Evolutionary conservation across 495 filamentous ascomycete species (phyloP).

Genomic region (Aspergillus bertholletiae): DNA sequence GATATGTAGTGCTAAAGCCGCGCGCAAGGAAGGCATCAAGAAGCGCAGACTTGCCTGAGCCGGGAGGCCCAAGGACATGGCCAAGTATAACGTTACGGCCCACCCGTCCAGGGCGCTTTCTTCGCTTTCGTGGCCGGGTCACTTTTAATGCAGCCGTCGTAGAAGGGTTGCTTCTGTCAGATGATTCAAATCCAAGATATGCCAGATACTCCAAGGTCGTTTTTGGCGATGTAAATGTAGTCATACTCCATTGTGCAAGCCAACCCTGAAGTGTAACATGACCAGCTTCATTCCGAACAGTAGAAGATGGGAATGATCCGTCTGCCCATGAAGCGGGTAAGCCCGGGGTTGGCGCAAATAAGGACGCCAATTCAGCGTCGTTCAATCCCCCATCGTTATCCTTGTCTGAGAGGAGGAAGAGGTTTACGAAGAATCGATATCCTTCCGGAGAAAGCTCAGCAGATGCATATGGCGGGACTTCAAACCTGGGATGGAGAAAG

Average conservation of each 20-base stretch:
- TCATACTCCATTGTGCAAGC: constrained; percentile 99
- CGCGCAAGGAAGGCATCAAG: constrained; percentile 88
- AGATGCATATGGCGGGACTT: constrained; percentile 84
- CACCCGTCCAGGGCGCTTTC: constrained; percentile 74
- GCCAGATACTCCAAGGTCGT: constrained; percentile 94
- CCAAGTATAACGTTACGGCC: constrained; percentile 95
- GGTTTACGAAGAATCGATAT: constrained; percentile 95
- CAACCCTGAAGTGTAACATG: constrained; percentile 96
- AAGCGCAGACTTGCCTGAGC: constrained; percentile 83
- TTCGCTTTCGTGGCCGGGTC: constrained; percentile 83
- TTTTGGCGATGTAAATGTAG: constrained; percentile 91
- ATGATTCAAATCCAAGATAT: constrained; percentile 83
- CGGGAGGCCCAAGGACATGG: constrained; percentile 82
- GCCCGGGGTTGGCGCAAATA: constrained; percentile 93
- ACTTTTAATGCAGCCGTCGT: constrained; percentile 83
- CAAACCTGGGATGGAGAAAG: constrained; percentile 91
- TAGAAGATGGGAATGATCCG: constrained; percentile 88
- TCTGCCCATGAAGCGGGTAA: constrained; percentile 83
- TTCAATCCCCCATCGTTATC: constrained; percentile 96
- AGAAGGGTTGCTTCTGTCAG: constrained; percentile 57
- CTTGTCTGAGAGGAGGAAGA: constrained; percentile 92
- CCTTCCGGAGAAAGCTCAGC: constrained; percentile 93
- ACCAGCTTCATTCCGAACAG: constrained; percentile 91
- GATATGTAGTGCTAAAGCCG: constrained; percentile 80
- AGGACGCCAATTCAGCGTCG: constrained; percentile 70